Evolutionary conservation across 2,329 filamentous ascomycete species (phyloP), one percentile per base, ranked within the genome.

Genomic region (Pseudocercospora fuligena): DNA sequence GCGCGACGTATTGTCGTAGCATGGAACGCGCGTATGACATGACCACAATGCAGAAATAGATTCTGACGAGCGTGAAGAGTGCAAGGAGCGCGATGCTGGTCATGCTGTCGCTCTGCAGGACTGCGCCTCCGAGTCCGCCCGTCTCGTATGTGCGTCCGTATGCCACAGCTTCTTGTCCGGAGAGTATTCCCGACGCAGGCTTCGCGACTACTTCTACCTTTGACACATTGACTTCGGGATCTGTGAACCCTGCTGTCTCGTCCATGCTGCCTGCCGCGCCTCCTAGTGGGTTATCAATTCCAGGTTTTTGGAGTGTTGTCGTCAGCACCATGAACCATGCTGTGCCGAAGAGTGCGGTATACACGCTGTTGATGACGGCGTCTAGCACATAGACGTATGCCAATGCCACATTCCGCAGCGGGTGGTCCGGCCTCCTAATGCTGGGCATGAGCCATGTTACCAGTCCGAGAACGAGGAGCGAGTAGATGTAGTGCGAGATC

Each of bases 401-500:
- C 61, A 97, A 87, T 2, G 89, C 87, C 27, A 97, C 85, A 73
- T 89, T 92, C 75, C 96, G 89, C 64, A 97, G 87, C 0, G 93
- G 69, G 23, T 69, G 65, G 19, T 69, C 64, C 11, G 69, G 66
- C n/a, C 67, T 66, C 70, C 92, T 90, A 77, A 97, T 92, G 77
- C 95, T 90, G 58, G 91, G 91, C 74, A 92, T 86, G 57, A 97
- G 89, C 74, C 88, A 86, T 60, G 87, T 84, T 72, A 92, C 86
- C 54, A 91, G 80, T 70, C 85, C 83, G 70, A 97, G 88, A 29
- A 91, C 86, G 69, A 87, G 73, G 68, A 95, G 85, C 27, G 92
- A 95, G 85, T 97, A 97, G 58, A 97, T 85, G 84, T 97, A 97
- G 85, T 96, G 95, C 65, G 91, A 92, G 65, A 97, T 86, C 80